Base-by-base conservation (phyloP, 2,329 filamentous ascomycete genomes). In the Alternaria conjuncta region DNA sequence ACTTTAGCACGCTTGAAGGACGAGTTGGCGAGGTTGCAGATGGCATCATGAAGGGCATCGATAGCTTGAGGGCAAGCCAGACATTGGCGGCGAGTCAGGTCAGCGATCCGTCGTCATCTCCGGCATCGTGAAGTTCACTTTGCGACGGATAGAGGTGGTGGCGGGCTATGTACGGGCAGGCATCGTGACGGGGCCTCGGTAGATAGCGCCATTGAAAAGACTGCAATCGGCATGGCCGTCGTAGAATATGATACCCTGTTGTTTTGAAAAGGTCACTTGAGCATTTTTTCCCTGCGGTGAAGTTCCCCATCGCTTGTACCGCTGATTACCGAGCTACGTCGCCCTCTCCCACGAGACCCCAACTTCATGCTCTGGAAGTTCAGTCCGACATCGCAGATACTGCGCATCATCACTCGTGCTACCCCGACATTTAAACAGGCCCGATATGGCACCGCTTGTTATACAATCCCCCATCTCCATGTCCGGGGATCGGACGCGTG, bases 1-100 rank as follows among this genome's bases (percentile, higher is more conserved):
- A 93, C 74, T 86, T 93, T 21, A 79, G 81, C 43, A 82, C 79
- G 26, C 86, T 94, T 46, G 84, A 86, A 51, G 83, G 81, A 58
- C 90, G 92, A 68, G 91, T 91, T 1, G 89, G 91, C 62, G 78
- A 78, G 57, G 72, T 79, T 44, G 77, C 78, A 21, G 78, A 80
- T 58, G 74, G 72, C 10, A 77, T 80, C 43, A 55, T 80, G 18
- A 68, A 67, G 43, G 75, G 75, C 23, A 74, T 79, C 28, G 77
- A 74, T 64, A 71, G 71, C 9, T 46, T 78, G 57, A 64, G 63
- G 43, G 21, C 47, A 23, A 41, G 57, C 13, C 55, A 61, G 30
- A 49, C 55, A n/a, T 56, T 68, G 18, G 20, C 57, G 41, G 54
- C 63, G 54, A 57, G 36, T 45, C 50, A 57, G 23, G 43, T 36